A percentile compares a stretch with the other conserved stretches of the same genome.
phyloP scores from a whole-genome alignment of 257 asterid genomes.

The Gynochthodes officinalis region DNA sequence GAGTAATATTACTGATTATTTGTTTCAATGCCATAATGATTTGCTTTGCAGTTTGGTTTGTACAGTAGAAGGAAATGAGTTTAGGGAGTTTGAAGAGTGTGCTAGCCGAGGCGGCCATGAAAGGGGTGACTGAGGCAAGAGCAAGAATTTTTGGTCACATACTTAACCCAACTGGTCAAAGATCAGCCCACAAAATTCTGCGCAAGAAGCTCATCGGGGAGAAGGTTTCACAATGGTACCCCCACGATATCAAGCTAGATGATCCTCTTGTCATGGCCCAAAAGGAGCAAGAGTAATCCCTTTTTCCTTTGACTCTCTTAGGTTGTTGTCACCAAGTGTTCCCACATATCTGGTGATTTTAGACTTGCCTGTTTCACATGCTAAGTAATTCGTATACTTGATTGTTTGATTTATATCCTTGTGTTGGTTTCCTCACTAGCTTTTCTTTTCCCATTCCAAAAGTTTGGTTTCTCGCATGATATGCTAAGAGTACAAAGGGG shows the following conservation, averaged over 20 bases:
- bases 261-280: constrained; percentile 69
- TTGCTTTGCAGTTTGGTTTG: not conserved
- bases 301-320: not conserved
- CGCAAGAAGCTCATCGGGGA: constrained; percentile 94
- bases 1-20: not conserved
- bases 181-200: constrained; percentile 76
- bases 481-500: not conserved
- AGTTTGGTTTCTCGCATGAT: not conserved
- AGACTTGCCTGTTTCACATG: not conserved
- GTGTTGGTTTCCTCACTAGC: not conserved
- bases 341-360: not conserved
- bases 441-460: not conserved
- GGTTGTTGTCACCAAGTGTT: not conserved
- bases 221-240: constrained; percentile 80
- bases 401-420: not conserved
- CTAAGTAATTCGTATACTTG: not conserved
- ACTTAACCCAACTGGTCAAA: constrained; percentile 71
- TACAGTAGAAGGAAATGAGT: constrained; percentile 39
- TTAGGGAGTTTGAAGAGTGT: constrained; percentile 63
- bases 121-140: constrained; percentile 78
- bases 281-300: constrained; percentile 61
- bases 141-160: constrained; percentile 87
- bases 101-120: constrained; percentile 63
- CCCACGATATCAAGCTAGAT: constrained; percentile 62
- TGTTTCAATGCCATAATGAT: not conserved